Evolutionary conservation across 208 protist species (phyloP), one percentile per base, ranked within the genome.

Genomic region (Acanthamoeba castellanii): DNA sequence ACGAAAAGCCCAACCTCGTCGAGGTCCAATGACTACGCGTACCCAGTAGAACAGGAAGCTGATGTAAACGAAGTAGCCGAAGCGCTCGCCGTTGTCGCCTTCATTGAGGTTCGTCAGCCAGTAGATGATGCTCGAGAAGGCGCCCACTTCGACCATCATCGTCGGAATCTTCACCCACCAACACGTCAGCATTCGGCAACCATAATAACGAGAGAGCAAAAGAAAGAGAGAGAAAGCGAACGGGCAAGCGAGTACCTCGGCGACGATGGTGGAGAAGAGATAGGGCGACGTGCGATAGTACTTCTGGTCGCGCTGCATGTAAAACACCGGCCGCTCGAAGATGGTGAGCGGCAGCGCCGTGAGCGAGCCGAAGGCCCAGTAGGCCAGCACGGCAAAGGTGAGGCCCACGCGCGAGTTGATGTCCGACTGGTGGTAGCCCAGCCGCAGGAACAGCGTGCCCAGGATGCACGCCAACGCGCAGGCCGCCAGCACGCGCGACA

Each of bases 251-350:
- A 27, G 34, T 68, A 95, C 59, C 82, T 88, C 93, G 81, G 61
- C 59, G 59, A 78, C 1, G 42, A 95, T 68, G 25, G 11, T 68
- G 32, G 93, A 59, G 30, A 95, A n/a, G 42, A 95, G 42, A 27
- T 95, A 95, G 59, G 93, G 81, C 9, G 61, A 81, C 30, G 57
- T 88, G 25, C 30, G 72, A n/a, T 81, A 95, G 47, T 95, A 95
- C 66, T 95, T 91, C 25, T 66, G 45, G 45, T 52, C 82, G 3
- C 72, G 34, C 50, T 95, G 93, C 55, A 74, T 68, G 64, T 95
- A 95, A 27, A 95, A 95, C 7, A 95, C 93, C 20, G 52, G 59
- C 5, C 93, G 85, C 18, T 90, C 93, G 50, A 68, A 59, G 45
- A 94, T 85, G 0, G 90, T 64, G 9, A 30, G 5, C 5, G 90